Evolutionary conservation across 1,284 basidiomycete species (phyloP), one percentile per base, ranked within the genome.

Genomic region (Somion occarium): DNA sequence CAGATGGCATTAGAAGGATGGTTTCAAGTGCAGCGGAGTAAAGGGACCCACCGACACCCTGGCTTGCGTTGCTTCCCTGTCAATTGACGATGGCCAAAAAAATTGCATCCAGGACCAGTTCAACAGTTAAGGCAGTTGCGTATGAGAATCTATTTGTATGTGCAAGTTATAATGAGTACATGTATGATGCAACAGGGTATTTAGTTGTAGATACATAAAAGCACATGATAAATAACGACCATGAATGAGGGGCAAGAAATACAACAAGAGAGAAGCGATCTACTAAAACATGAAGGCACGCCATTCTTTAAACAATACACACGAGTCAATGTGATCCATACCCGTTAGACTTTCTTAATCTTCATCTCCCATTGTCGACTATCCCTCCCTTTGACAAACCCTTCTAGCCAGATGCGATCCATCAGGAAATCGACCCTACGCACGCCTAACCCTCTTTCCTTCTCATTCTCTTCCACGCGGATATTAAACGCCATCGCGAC

Each of bases 351-450:
- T 22, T 38, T 63, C 52, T 61, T 61, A 19, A 65, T 50, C 57
- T 64, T 67, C 59, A 68, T 60, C 59, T 68, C 66, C 56, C 61
- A 68, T 38, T 61, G 52, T 7, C 65, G 63, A 15, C 15, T 22
- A 46, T 66, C 63, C 58, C 55, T 65, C 39, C 61, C 63, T 52
- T 60, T 65, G 48, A 54, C 53, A 18, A 68, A 53, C n/a, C 66
- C 66, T 48, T 63, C 61, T 54, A 67, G 53, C 25, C 63, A 49
- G 26, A 58, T 49, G n/a, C 60, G 57, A 22, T 61, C 65, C 61
- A 63, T 60, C 56, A 68, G 56, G 45, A 63, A 68, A 54, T 68
- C 66, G 12, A 68, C 66, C 20, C 64, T 57, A 38, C 57, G 47
- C 27, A 68, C 59, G 11, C 66, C 66, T 50, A 44, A 48, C 22